phyloP scores from a whole-genome alignment of 2,329 filamentous ascomycete species.

The Talaromyces sp. region DNA sequence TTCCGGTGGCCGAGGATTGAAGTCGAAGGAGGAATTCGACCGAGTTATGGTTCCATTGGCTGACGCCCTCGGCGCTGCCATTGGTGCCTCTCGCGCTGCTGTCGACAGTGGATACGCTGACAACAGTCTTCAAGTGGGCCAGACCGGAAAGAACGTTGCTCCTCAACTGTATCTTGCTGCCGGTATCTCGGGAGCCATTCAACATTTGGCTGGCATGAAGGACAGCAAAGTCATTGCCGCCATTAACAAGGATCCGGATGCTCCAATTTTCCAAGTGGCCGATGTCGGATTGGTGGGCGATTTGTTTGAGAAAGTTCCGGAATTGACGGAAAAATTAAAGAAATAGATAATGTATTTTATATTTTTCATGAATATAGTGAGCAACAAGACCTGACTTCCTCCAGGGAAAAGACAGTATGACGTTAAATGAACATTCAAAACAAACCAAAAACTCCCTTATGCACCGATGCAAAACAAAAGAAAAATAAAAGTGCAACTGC shows the following conservation, averaged over 20 bases:
- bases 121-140: slow-evolving; percentile 95
- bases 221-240: slow-evolving; percentile 99
- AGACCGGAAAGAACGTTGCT: slow-evolving; percentile 97
- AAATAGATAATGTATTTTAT: slow-evolving; percentile 19
- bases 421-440: not conserved
- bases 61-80: slow-evolving; percentile 87
- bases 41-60: slow-evolving; percentile 85
- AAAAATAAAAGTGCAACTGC: no score
- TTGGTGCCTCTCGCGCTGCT: slow-evolving; percentile 88
- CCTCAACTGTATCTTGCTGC: slow-evolving; percentile 93
- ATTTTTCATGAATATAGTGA: not conserved
- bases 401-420: not conserved
- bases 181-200: slow-evolving; percentile 94
- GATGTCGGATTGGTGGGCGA: slow-evolving; percentile 95
- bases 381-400: not conserved
- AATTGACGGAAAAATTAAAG: slow-evolving; percentile 93
- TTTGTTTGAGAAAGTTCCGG: slow-evolving; percentile 90
- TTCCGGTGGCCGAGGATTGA: slow-evolving; percentile 87
- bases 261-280: slow-evolving; percentile 96
- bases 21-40: slow-evolving; percentile 98
- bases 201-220: slow-evolving; percentile 99
- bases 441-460: not conserved
- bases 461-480: not conserved
- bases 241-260: slow-evolving; percentile 96
- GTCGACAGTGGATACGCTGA: slow-evolving; percentile 97